Evolutionary conservation across 1,284 basidiomycete genomes (phyloP).

Genomic region (Agroathelia rolfsii): DNA sequence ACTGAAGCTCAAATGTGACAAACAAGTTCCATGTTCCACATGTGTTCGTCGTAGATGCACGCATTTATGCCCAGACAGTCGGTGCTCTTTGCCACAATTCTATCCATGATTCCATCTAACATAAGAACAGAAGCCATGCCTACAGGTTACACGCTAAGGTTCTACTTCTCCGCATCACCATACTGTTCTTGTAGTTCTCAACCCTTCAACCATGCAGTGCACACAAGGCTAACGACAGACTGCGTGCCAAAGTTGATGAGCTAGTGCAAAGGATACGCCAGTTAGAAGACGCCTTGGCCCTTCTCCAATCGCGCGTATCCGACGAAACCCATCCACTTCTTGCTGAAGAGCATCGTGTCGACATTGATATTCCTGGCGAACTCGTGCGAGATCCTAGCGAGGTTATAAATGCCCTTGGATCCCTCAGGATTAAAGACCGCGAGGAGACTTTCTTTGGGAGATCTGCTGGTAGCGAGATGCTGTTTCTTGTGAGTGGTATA

Average conservation of each 20-base stretch:
- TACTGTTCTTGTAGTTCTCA: too few species aligned
- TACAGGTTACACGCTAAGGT: not conserved
- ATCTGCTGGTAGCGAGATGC: constrained; percentile 49
- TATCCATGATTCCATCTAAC: too few species aligned
- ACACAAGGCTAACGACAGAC: too few species aligned
- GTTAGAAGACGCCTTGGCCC: constrained; percentile 57
- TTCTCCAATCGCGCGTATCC: constrained; percentile 50
- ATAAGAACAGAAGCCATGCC: too few species aligned
- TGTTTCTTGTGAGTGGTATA: constrained; percentile 30
- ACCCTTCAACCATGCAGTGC: too few species aligned
- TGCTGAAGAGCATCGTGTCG: constrained; percentile 44
- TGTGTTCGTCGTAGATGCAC: too few species aligned
- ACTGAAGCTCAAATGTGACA: too few species aligned
- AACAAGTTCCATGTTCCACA: too few species aligned
- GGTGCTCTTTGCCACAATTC: too few species aligned
- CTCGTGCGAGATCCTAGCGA: too few species aligned
- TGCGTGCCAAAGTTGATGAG: constrained; percentile 58
- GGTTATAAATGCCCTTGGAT: constrained; percentile 47
- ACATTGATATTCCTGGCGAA: constrained; percentile 16
- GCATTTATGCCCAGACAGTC: too few species aligned
- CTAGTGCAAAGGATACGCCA: constrained; percentile 68
- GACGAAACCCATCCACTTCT: constrained; percentile 54
- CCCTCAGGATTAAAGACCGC: constrained; percentile 49
- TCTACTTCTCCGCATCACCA: constrained; percentile 9
- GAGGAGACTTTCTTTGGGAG: constrained; percentile 62